These are phyloP conservation scores for Rubia occidens DNA, from an alignment of 305 asterid species.

Conservation along the genomic window DNA sequence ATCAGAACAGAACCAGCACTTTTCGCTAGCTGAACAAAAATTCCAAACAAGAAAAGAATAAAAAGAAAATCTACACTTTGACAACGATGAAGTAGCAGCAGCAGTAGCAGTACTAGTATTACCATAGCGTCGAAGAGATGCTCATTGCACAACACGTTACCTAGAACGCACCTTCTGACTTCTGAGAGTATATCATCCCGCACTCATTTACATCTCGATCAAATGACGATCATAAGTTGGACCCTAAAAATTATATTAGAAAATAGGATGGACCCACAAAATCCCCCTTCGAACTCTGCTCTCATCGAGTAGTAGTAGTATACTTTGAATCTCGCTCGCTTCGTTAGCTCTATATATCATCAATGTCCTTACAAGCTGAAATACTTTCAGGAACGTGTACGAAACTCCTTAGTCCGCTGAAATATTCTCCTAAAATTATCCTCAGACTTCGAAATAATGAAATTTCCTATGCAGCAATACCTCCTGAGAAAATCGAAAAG, in stretches of 20 bases:
- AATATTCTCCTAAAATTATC: slow-evolving; percentile 45
- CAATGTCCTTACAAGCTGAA: slow-evolving; percentile 36
- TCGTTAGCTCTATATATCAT: slow-evolving; percentile 47
- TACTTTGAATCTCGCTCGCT: slow-evolving; percentile 43
- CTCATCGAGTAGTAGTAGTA: slow-evolving; percentile 23
- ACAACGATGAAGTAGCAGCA: slow-evolving; percentile 17
- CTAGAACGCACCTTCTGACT: slow-evolving; percentile 31
- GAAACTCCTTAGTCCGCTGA: slow-evolving; percentile 32
- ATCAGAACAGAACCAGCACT: slow-evolving; percentile 25
- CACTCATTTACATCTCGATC: slow-evolving; percentile 53
- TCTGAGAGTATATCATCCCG: slow-evolving; percentile 42
- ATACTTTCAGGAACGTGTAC: slow-evolving; percentile 30
- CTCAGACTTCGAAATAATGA: slow-evolving; percentile 30
- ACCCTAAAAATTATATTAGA: slow-evolving; percentile 33
- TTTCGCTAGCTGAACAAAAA: slow-evolving; percentile 24
- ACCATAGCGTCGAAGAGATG: slow-evolving; percentile 38
- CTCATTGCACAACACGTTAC: slow-evolving; percentile 27
- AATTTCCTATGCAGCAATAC: slow-evolving; percentile 24
- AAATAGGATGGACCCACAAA: slow-evolving; percentile 33
- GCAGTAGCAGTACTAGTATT: slow-evolving; percentile 33
- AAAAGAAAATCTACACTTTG: slow-evolving; percentile 37
- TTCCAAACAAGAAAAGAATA: slow-evolving; percentile 24
- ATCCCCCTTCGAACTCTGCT: slow-evolving; percentile 33
- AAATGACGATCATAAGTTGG: slow-evolving; percentile 28
- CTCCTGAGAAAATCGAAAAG: slow-evolving; percentile 23